phyloP scores from a whole-genome alignment of 2,329 filamentous ascomycete genomes.

The Calonectria pseudoturangicola region DNA sequence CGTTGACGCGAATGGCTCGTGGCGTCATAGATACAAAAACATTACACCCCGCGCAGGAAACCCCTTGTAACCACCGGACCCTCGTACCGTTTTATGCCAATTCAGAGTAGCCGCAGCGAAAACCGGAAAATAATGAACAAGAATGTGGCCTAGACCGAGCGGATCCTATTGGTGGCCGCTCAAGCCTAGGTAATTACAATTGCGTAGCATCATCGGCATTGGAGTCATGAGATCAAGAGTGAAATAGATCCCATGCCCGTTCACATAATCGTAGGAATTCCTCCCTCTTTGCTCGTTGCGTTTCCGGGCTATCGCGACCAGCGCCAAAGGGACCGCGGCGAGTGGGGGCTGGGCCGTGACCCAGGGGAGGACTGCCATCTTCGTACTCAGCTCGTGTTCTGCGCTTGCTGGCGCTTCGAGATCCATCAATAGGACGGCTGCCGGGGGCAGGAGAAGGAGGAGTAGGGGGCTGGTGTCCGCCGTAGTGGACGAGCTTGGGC shows the following conservation, averaged over 20 bases:
- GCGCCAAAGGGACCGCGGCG: slow-evolving; percentile 85
- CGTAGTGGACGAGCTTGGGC: slow-evolving; percentile 96
- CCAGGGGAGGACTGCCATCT: slow-evolving; percentile 91
- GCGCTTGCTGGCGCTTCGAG: slow-evolving; percentile 79
- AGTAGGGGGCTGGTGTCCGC: slow-evolving; percentile 93
- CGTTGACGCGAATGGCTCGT: slow-evolving; percentile 53
- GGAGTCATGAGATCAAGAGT: slow-evolving; percentile 77
- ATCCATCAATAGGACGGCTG: slow-evolving; percentile 67
- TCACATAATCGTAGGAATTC: slow-evolving; percentile 92
- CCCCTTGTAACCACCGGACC: slow-evolving; percentile 42
- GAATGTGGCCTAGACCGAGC: slow-evolving; percentile 46
- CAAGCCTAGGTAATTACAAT: slow-evolving; percentile 37
- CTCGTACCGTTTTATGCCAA: slow-evolving; percentile 50
- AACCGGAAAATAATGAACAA: slow-evolving; percentile 52
- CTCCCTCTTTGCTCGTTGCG: slow-evolving; percentile 89
- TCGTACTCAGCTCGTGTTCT: slow-evolving; percentile 94
- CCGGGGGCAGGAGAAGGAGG: slow-evolving; percentile 86
- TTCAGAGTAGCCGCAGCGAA: slow-evolving; percentile 46
- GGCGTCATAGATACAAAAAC: slow-evolving; percentile 54
- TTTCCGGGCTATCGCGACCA: slow-evolving; percentile 88
- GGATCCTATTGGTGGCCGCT: slow-evolving; percentile 32
- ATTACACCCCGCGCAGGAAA: slow-evolving; percentile 52
- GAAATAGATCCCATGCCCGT: slow-evolving; percentile 96
- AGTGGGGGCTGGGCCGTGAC: slow-evolving; percentile 79
- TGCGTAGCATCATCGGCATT: slow-evolving; percentile 49